phyloP scores from a whole-genome alignment of 2,329 filamentous ascomycete genomes.

The Penicillium expansum region DNA sequence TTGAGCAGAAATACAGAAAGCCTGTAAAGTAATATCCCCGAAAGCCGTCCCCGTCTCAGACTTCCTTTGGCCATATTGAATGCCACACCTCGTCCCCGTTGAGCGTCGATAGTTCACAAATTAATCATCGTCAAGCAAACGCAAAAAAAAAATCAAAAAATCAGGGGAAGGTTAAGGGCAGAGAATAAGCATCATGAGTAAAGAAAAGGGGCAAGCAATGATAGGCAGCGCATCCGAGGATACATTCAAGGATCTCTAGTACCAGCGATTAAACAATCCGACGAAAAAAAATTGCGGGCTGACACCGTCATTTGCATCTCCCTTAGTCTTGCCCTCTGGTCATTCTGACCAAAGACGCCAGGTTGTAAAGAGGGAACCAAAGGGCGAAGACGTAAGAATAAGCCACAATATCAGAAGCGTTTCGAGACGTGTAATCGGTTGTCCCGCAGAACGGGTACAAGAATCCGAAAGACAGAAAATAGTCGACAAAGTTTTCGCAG shows the following conservation, averaged over 20 bases:
- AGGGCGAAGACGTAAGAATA: constrained; percentile 31
- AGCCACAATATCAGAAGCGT: constrained; percentile 35
- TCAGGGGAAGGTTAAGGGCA: constrained; percentile 13
- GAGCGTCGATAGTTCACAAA: constrained; percentile 30
- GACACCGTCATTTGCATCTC: constrained; percentile 35
- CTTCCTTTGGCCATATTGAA: constrained; percentile 16
- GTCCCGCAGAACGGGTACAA: constrained; percentile 20
- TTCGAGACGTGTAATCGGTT: constrained; percentile 29
- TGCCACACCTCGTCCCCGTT: constrained; percentile 30
- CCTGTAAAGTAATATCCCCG: constrained; percentile 13
- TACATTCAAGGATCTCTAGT: constrained; percentile 20
- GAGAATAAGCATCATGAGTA: constrained; percentile 6
- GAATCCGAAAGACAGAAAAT: constrained; percentile 13
- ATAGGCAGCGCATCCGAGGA: constrained; percentile 16
- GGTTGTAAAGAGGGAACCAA: constrained; percentile 23
- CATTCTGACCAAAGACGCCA: constrained; percentile 12
- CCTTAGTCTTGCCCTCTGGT: constrained; percentile 27
- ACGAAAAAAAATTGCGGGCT: constrained; percentile 20
- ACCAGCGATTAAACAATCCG: constrained; percentile 20
- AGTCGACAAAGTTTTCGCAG: constrained; percentile 12
- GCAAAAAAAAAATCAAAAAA: constrained; percentile 11
- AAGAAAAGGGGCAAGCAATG: constrained; percentile 9
- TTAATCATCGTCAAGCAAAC: constrained; percentile 12
- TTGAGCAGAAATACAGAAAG: constrained; percentile 15
- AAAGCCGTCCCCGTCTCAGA: constrained; percentile 17